Percentiles rank a stretch among this genome's conserved stretches.
phyloP scores from a whole-genome alignment of 768 basidiomycete species.

The Mrakia frigida region DNA sequence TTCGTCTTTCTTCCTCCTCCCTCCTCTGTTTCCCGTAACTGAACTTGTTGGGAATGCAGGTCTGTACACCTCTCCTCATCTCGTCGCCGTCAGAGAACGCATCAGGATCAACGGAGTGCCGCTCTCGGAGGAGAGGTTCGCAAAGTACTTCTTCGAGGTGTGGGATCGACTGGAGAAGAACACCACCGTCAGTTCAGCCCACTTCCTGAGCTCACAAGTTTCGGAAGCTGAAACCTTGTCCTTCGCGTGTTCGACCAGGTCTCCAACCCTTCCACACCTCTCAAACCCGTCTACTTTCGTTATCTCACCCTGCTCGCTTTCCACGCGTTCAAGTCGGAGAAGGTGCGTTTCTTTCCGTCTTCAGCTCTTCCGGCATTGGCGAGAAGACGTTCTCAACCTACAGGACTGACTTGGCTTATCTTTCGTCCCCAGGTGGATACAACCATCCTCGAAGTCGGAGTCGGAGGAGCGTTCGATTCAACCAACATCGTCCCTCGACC shows the following conservation, averaged over 20 bases:
- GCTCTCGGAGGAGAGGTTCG: constrained; percentile 78
- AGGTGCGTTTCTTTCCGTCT: constrained; percentile 45
- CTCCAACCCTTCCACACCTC: constrained; percentile 46
- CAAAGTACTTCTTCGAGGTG: constrained; percentile 89
- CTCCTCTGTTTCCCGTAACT: neutral
- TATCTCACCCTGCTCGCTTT: constrained; percentile 88
- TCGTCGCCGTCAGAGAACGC: constrained; percentile 90
- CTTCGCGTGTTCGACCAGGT: neutral
- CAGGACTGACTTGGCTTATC: neutral
- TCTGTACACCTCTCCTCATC: constrained; percentile 92
- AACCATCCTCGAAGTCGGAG: constrained; percentile 90
- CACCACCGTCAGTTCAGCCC: constrained; percentile 51
- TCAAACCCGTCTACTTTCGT: constrained; percentile 89
- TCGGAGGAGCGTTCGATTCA: constrained; percentile 89
- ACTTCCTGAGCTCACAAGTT: too few relatives aligned
- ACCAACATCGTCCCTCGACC: constrained; percentile 93
- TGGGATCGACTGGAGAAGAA: constrained; percentile 77
- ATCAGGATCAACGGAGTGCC: constrained; percentile 89
- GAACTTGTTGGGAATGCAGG: constrained; percentile 50
- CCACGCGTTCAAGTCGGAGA: constrained; percentile 74
- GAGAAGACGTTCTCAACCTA: neutral
- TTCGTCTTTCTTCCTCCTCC: neutral
- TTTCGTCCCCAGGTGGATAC: constrained; percentile 58
- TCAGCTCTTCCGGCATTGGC: too few relatives aligned
- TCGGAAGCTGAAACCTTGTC: neutral